Percentiles rank a stretch among this genome's conserved stretches.
Conservation (phyloP, 2,329 filamentous ascomycete species). For the Diplodia intermedia region DNA sequence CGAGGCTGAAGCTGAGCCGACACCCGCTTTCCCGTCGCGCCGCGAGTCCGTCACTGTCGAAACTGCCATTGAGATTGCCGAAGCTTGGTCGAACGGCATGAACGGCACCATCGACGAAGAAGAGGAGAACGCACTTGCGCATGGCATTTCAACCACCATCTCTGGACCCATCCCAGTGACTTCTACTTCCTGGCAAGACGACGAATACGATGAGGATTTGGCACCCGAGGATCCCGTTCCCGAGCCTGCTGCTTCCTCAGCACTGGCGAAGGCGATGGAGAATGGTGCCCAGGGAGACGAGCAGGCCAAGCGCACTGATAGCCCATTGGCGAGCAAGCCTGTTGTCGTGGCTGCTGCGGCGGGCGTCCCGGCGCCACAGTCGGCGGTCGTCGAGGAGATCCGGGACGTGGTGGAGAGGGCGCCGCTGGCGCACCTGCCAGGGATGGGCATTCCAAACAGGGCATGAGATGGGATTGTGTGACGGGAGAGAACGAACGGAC, state of each 20-base stretch:
- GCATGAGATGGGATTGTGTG: background rate
- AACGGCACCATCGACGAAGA: background rate
- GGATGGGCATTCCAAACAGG: slow-evolving; percentile 30
- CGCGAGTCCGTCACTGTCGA: slow-evolving; percentile 23
- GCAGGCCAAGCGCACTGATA: slow-evolving; percentile 5
- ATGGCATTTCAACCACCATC: slow-evolving; percentile 16
- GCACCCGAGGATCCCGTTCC: slow-evolving; percentile 3
- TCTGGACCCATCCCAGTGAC: slow-evolving; percentile 7
- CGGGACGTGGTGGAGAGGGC: slow-evolving; percentile 11
- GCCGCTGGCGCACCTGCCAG: slow-evolving; percentile 28
- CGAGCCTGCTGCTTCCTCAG: background rate
- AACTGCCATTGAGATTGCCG: slow-evolving; percentile 18
- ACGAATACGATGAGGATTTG: background rate
- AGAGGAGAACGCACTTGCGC: background rate
- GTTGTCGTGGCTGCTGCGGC: slow-evolving; percentile 13
- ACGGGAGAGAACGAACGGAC: background rate
- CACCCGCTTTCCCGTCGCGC: background rate
- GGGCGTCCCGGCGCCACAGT: slow-evolving; percentile 15
- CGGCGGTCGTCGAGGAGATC: slow-evolving; percentile 22
- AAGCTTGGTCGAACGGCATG: too few relatives aligned
- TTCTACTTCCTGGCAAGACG: background rate
- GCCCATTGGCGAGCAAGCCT: slow-evolving; percentile 25
- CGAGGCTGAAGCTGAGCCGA: background rate
- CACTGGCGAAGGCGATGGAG: slow-evolving; percentile 6
- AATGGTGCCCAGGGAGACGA: background rate